Percentiles rank a stretch among this genome's conserved stretches.
phyloP scores from a whole-genome alignment of 139 green algal genomes.

The Deuterostichococcus epilithicus region DNA sequence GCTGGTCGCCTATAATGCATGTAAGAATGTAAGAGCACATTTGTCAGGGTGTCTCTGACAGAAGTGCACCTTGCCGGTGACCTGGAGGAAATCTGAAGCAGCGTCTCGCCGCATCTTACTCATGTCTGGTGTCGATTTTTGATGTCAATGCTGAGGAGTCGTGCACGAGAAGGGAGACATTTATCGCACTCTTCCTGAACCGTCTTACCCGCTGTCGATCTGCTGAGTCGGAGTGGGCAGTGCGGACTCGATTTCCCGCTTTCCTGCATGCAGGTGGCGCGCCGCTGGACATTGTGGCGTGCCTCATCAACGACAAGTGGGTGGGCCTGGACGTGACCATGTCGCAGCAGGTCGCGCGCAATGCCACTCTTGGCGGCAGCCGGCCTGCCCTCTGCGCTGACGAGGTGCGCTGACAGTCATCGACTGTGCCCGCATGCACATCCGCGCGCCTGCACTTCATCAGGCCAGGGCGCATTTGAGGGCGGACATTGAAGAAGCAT shows the following conservation, averaged over 20 bases:
- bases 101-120: not conserved
- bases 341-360: not conserved
- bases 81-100: not conserved
- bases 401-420: no score
- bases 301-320: conserved; percentile 36
- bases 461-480: no score
- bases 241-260: not conserved
- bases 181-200: no score
- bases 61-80: conserved; percentile 43
- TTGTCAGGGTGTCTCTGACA: no score
- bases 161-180: not conserved
- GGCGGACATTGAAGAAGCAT: no score
- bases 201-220: no score
- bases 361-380: not conserved
- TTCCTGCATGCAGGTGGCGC: not conserved
- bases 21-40: no score
- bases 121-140: not conserved
- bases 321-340: conserved; percentile 44
- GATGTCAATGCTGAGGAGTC: conserved; percentile 1
- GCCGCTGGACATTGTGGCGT: conserved; percentile 33
- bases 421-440: no score
- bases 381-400: no score
- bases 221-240: no score
- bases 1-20: not conserved
- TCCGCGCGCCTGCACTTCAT: no score